phyloP scores from a whole-genome alignment of 192 early-diverging fungal species.

The Backusella parvicylindrica region DNA sequence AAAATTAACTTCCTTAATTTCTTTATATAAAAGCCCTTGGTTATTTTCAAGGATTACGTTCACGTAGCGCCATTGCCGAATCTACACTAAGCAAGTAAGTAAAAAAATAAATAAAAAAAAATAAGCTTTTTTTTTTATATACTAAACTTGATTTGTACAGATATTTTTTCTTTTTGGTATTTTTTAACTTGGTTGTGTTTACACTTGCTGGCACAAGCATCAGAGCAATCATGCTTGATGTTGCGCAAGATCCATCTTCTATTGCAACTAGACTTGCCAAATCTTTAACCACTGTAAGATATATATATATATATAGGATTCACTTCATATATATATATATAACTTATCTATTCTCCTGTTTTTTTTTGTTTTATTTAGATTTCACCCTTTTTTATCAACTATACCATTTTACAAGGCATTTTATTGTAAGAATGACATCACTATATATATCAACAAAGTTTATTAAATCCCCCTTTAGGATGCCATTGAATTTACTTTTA shows the following conservation, averaged over 20 bases:
- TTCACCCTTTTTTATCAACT: slow-evolving; percentile 76
- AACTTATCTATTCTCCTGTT: background rate
- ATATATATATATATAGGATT: background rate
- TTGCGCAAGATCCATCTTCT: slow-evolving; percentile 55
- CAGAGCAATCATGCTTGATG: slow-evolving; percentile 51
- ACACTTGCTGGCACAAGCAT: slow-evolving; percentile 59
- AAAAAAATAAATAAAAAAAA: background rate
- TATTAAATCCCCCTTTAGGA: slow-evolving; percentile 7
- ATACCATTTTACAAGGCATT: slow-evolving; percentile 67
- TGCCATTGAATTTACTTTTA: slow-evolving; percentile 64
- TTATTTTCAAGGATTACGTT: slow-evolving; percentile 26
- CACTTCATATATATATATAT: background rate
- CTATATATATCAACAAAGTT: background rate
- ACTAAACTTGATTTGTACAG: background rate
- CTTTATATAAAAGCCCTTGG: slow-evolving; percentile 17
- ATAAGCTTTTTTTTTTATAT: background rate
- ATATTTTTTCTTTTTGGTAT: slow-evolving; percentile 70
- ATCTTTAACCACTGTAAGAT: slow-evolving; percentile 51
- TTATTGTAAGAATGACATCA: slow-evolving; percentile 31
- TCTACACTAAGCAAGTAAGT: slow-evolving; percentile 28
- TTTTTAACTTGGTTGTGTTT: slow-evolving; percentile 74
- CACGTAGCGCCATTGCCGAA: slow-evolving; percentile 30
- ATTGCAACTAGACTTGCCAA: slow-evolving; percentile 58
- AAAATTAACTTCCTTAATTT: background rate
- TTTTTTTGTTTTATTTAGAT: slow-evolving; percentile 31